phyloP scores from a whole-genome alignment of 495 filamentous ascomycete genomes.

The Mycothermus thermophilus region DNA sequence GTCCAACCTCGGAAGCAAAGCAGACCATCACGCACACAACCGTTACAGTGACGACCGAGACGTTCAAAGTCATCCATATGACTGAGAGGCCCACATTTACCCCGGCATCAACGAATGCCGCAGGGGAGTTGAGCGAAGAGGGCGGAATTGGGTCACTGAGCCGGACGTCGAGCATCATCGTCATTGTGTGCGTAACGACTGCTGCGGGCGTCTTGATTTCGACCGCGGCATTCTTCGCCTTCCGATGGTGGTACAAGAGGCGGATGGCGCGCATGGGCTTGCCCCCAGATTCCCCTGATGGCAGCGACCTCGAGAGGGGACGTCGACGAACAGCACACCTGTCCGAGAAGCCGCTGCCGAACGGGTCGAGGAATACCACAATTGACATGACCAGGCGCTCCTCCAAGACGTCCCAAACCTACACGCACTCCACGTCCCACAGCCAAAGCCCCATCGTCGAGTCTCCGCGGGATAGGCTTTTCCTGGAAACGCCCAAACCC shows the following conservation, averaged over 20 bases:
- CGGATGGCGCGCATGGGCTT: constrained; percentile 1
- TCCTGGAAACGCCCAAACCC: background rate
- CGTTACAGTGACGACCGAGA: background rate
- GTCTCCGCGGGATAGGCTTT: too few relatives aligned
- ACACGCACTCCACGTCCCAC: too few relatives aligned
- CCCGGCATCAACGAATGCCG: background rate
- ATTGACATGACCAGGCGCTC: too few relatives aligned
- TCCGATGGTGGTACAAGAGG: constrained; percentile 19
- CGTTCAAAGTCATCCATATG: background rate
- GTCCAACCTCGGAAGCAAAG: too few relatives aligned
- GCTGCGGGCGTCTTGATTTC: constrained; percentile 16
- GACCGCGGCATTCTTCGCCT: constrained; percentile 8
- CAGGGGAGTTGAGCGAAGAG: background rate
- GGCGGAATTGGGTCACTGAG: background rate
- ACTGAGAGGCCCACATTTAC: background rate
- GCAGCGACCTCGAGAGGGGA: background rate
- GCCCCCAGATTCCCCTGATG: background rate
- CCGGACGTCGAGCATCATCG: constrained; percentile 15
- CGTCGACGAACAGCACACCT: background rate
- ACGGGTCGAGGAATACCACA: too few relatives aligned
- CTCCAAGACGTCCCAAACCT: too few relatives aligned
- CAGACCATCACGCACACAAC: background rate
- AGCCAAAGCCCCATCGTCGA: too few relatives aligned
- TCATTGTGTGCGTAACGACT: constrained; percentile 21
- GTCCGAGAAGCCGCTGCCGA: too few relatives aligned